Evolutionary conservation across 352 stramenopile genomes (phyloP), one percentile per base, ranked within the genome.

Genomic region (Nothophytophthora sp.): DNA sequence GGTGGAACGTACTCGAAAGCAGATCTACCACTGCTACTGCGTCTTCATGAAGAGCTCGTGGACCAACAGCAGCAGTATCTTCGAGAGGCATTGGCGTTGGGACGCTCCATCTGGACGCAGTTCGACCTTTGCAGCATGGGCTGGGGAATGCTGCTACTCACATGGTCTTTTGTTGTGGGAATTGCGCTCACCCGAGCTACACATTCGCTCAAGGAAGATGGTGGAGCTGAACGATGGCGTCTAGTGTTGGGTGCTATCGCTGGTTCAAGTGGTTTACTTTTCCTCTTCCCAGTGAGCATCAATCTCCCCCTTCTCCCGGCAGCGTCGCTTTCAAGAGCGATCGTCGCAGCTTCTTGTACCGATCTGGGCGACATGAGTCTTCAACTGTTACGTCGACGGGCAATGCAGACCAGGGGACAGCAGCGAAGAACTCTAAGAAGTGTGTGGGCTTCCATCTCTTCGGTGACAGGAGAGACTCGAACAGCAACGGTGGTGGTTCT

Each of bases 51-150:
- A 35, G 58, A 72, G 16, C 58, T 88, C 7, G 59, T 48, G 0
- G 60, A 41, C 5, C 51, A 59, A 5, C 77, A 88, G 24, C 74
- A 85, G n/a, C 35, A 36, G 1, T 93, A 90, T 20, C 57, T 96
- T 10, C 67, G 70, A 15, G 77, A 93, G 60, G 78, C 80, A 0
- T 34, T 92, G 16, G 67, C 68, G 3, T 55, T 90, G 3, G 79
- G 81, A 7, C 79, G 86, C 9, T 86, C 81, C 12, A 84, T 94
- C 46, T 96, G 86, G 84, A 96, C 86, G 29, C 86, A 96, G 27
- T 96, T 96, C 39, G 85, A 96, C 46, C 53, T 93, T n/a, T 67
- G 60, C 46, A 73, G 60, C 24, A 96, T 96, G 86, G 60, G 37
- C 3, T 90, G 78, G 73, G 82, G 82, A 10, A 51, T 89, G 30